Percentiles rank a stretch among this genome's conserved stretches.
Conservation (phyloP, 1,139 yeast genomes). For the Geotrichum histeridarum region DNA sequence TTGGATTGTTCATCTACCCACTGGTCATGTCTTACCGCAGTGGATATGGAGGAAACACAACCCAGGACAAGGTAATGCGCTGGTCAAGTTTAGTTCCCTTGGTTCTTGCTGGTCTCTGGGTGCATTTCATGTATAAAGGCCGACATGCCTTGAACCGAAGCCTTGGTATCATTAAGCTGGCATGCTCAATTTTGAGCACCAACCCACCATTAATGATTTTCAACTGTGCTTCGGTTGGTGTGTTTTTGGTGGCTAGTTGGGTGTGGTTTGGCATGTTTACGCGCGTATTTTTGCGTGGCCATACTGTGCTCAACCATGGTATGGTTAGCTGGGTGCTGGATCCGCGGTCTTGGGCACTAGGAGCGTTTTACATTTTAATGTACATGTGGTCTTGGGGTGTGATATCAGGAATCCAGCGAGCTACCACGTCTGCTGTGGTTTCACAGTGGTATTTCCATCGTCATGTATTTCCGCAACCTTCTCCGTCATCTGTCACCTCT, state of each 20-base stretch:
- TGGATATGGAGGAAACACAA: constrained; percentile 35
- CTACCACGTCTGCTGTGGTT: constrained; percentile 37
- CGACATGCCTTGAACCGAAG: constrained; percentile 36
- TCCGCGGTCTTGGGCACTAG: constrained; percentile 36
- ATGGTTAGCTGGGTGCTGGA: constrained; percentile 33
- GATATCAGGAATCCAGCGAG: constrained; percentile 38
- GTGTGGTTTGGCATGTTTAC: constrained; percentile 39
- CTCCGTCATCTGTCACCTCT: constrained; percentile 25
- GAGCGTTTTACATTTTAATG: constrained; percentile 38
- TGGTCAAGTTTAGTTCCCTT: constrained; percentile 37
- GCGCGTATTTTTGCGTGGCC: constrained; percentile 39
- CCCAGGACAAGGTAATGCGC: constrained; percentile 39
- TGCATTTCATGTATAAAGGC: constrained; percentile 33
- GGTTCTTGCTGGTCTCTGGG: constrained; percentile 35
- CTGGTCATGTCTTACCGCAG: constrained; percentile 37
- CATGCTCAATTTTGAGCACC: constrained; percentile 36
- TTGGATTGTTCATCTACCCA: constrained; percentile 32
- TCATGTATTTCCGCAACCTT: constrained; percentile 28
- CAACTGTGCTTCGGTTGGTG: constrained; percentile 31
- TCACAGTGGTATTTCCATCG: constrained; percentile 41
- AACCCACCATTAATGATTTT: constrained; percentile 34
- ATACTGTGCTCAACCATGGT: constrained; percentile 27
- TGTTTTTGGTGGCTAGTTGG: constrained; percentile 34
- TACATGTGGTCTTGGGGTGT: constrained; percentile 45
- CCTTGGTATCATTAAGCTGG: constrained; percentile 37